Base-by-base conservation (phyloP, 345 rosid genomes). In the Euphorbia lathyris region DNA sequence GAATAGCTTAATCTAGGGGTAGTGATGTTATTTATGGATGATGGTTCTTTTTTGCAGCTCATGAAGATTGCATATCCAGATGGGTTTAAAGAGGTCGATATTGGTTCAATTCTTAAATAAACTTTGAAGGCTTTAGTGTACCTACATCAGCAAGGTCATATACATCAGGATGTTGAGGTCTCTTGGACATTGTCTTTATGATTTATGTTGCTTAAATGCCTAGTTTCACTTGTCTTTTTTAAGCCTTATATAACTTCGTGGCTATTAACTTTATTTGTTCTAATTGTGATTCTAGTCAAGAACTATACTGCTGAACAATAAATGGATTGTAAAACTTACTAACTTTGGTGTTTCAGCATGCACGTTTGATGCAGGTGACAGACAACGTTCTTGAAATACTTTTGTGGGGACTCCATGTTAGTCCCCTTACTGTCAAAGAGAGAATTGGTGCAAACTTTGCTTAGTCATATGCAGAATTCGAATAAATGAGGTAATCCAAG, bases 331-430 rank as follows among this genome's bases (percentile, higher is more conserved):
- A 70, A 96, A 96, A 83, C 95, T 96, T 73, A 98, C 97, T 30
- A 98, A 96, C 79, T 96, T 96, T 71, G 99, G 98, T 17, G 98
- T 92, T 66, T 89, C 99, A 81, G 99, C 98, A 52, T 92, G 99
- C 83, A 84, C 92, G 92, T 92, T 96, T 79, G 98, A 96, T 72
- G 53, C 91, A 14, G 99, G 99, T 76, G 98, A 92, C 72, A 88
- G 99, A 74, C 99, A 83, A 74, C 92, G 97, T 61, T 70, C 97
- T 27, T 90, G 99, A 84, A 96, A 92, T 82, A 96, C 97, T 71
- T 90, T 96, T 82, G 97, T 90, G 55, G 99, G 98, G 76, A 96
- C 98, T 75, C 99, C 99, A 61, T 96, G 99, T 90, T 96, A 98
- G 98, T 96, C n/a, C n/a, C n/a, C n/a, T n/a, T n/a, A n/a, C n/a